phyloP scores from a whole-genome alignment of 768 basidiomycete genomes.

The Mycena albidolilacea region DNA sequence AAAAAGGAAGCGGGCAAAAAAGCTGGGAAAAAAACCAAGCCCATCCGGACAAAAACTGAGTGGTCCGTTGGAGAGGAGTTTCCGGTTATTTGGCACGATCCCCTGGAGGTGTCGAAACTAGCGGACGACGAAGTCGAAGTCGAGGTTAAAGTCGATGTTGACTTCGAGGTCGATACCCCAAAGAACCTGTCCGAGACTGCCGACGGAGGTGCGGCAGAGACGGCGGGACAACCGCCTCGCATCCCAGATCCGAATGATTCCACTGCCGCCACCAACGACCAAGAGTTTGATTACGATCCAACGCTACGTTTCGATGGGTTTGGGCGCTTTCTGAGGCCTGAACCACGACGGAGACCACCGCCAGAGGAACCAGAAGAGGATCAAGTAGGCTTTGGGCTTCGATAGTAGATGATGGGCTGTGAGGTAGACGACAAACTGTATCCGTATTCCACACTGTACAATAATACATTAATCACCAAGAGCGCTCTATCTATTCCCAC shows the following conservation, averaged over 20 bases:
- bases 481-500: constrained; percentile 1
- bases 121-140: background rate
- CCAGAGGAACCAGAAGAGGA: constrained; percentile 12
- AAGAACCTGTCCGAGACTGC: background rate
- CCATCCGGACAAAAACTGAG: background rate
- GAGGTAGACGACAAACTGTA: too few species aligned
- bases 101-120: background rate
- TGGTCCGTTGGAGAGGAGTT: background rate
- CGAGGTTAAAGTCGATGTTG: too few species aligned
- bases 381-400: constrained; percentile 12
- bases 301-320: background rate
- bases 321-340: constrained; percentile 7
- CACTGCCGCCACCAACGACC: background rate
- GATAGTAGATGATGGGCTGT: background rate
- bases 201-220: background rate
- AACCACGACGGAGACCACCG: background rate
- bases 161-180: background rate
- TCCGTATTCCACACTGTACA: background rate
- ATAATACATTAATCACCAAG: constrained; percentile 23
- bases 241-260: background rate
- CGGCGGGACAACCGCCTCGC: background rate
- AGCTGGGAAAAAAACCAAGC: too few species aligned
- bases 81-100: background rate
- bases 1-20: too few species aligned
- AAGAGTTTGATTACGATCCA: constrained; percentile 1